A percentile compares a stretch with the other conserved stretches of the same genome.
These are phyloP conservation scores for Tetrahymena thermophila DNA, from an alignment of 73 alveolate genomes.

Conservation along the genomic window DNA sequence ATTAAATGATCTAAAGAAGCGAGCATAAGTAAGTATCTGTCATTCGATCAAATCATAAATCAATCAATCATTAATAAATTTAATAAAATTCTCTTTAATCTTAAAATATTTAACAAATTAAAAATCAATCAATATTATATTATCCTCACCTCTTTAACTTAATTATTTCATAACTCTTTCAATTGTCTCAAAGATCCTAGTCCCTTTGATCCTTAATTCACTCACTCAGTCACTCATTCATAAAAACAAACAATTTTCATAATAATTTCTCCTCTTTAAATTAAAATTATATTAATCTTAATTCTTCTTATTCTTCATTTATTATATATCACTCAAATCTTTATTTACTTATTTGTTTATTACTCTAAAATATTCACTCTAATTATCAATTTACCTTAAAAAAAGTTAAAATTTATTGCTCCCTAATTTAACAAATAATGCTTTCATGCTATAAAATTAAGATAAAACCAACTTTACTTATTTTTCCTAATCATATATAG, in stretches of 20 bases:
- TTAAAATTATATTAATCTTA: not conserved
- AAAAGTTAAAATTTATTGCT: not conserved
- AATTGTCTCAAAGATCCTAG: not conserved
- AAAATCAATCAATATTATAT: not conserved
- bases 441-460: not conserved
- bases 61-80: too few relatives aligned
- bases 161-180: not conserved
- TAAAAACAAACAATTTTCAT: not conserved
- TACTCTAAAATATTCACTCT: not conserved
- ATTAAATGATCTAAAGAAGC: not conserved
- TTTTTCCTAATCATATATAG: not conserved
- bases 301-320: not conserved
- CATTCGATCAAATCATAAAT: not conserved
- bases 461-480: not conserved
- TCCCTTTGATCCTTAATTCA: not conserved
- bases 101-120: too few relatives aligned
- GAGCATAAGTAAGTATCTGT: not conserved
- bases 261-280: not conserved
- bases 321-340: not conserved
- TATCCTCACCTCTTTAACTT: not conserved
- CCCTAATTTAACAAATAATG: not conserved
- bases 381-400: not conserved
- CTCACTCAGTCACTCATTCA: not conserved
- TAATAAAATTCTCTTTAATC: not conserved
- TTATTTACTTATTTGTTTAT: not conserved